phyloP scores from a whole-genome alignment of 1,284 basidiomycete genomes.

The Puccinia brachypodii region DNA sequence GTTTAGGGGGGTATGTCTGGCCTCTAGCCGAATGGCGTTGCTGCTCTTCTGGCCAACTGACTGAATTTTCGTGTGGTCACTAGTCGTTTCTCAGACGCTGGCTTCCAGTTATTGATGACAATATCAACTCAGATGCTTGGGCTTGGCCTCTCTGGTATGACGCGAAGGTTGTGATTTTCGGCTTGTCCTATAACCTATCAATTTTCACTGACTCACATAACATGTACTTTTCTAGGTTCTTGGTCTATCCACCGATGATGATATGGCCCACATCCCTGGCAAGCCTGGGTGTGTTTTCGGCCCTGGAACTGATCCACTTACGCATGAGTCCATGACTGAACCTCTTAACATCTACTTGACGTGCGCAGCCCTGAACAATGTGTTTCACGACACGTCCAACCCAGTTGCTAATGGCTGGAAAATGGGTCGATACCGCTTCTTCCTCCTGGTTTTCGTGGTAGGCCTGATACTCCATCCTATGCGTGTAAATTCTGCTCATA shows the following conservation, averaged over 20 bases:
- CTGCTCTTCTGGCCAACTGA: not conserved
- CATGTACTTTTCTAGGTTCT: conserved; percentile 54
- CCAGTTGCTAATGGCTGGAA: conserved; percentile 35
- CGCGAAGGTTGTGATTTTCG: conserved; percentile 54
- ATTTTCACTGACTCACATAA: not conserved
- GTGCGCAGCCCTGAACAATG: conserved; percentile 43
- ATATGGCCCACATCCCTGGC: conserved; percentile 60
- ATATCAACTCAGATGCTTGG: conserved; percentile 62
- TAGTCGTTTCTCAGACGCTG: conserved; percentile 26
- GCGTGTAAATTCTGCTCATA: not conserved
- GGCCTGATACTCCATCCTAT: not conserved
- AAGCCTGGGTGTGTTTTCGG: conserved; percentile 57
- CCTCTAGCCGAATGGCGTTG: not conserved
- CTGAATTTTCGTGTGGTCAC: not conserved
- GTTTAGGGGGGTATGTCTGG: conserved; percentile 16
- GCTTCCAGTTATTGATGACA: conserved; percentile 53
- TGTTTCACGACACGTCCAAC: conserved; percentile 32
- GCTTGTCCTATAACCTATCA: not conserved
- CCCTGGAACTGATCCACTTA: conserved; percentile 50
- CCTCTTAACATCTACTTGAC: not conserved
- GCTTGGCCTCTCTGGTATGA: conserved; percentile 61
- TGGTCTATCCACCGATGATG: conserved; percentile 59
- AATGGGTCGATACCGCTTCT: conserved; percentile 40
- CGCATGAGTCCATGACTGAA: not conserved
- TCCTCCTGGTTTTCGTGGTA: conserved; percentile 36